Percentiles rank a stretch among this genome's conserved stretches.
phyloP scores from a whole-genome alignment of 805 yeast species.

The Spathaspora sp. region DNA sequence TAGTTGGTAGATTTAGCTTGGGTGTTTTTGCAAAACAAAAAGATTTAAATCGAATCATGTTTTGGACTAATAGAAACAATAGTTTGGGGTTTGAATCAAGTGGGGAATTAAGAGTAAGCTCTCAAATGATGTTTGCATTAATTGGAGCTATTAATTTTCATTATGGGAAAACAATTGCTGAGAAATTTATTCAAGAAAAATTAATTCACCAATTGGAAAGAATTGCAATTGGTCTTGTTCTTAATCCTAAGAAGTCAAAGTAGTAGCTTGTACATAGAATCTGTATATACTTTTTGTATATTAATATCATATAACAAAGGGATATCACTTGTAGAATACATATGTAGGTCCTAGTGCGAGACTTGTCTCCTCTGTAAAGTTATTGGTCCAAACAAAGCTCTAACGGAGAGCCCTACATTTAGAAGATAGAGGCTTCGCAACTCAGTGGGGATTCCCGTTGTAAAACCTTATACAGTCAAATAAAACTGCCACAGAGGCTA shows the following conservation, averaged over 20 bases:
- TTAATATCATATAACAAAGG: too few relatives aligned
- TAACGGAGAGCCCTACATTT: too few relatives aligned
- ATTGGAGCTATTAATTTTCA: conserved; percentile 65
- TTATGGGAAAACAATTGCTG: conserved; percentile 59
- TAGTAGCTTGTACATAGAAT: neutral
- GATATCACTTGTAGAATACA: too few relatives aligned
- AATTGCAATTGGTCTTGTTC: neutral
- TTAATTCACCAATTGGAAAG: conserved; percentile 25
- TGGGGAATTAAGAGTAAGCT: conserved; percentile 55
- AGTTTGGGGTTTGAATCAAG: conserved; percentile 42
- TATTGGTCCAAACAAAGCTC: too few relatives aligned
- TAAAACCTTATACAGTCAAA: too few relatives aligned
- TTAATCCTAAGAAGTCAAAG: neutral
- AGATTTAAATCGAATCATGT: conserved; percentile 51
- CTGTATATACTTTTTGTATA: too few relatives aligned
- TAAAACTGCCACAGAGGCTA: too few relatives aligned
- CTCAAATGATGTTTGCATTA: conserved; percentile 56
- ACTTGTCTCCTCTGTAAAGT: too few relatives aligned
- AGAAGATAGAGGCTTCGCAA: too few relatives aligned
- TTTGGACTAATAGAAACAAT: conserved; percentile 62
- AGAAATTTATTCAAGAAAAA: conserved; percentile 52
- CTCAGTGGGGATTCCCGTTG: too few relatives aligned
- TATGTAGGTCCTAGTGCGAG: too few relatives aligned
- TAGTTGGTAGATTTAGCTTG: conserved; percentile 47
- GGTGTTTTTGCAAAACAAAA: conserved; percentile 49